Percentiles rank a stretch among this genome's conserved stretches.
phyloP scores from a whole-genome alignment of 768 basidiomycete genomes.

The Mycena capillaripes region DNA sequence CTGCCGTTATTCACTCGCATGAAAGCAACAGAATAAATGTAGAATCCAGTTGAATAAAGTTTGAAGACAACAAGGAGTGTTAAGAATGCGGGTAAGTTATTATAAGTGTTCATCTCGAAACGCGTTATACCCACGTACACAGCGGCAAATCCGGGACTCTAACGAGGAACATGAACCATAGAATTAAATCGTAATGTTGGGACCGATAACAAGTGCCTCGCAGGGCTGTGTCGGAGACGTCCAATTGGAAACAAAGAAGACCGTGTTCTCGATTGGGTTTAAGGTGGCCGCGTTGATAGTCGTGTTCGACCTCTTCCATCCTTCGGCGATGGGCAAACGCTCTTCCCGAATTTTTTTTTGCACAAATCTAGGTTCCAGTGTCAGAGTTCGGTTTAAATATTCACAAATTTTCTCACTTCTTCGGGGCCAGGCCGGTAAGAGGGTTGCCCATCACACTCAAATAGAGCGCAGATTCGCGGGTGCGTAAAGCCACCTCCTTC shows the following conservation, averaged over 20 bases:
- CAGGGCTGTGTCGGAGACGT: constrained; percentile 4
- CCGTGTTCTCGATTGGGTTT: constrained; percentile 6
- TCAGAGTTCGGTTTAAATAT: too few relatives aligned
- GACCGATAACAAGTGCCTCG: constrained; percentile 23
- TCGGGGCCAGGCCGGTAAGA: constrained; percentile 29
- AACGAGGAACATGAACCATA: background rate
- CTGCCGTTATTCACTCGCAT: too few relatives aligned
- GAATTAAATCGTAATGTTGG: constrained; percentile 9
- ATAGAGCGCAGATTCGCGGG: constrained; percentile 30
- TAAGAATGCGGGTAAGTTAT: too few relatives aligned
- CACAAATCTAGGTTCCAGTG: constrained; percentile 28
- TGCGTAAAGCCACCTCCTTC: constrained; percentile 31
- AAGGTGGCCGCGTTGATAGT: constrained; percentile 24
- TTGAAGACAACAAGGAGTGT: too few relatives aligned
- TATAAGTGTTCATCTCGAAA: too few relatives aligned
- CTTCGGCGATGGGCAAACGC: constrained; percentile 37
- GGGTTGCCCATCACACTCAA: constrained; percentile 34
- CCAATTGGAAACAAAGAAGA: constrained; percentile 28
- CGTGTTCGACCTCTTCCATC: constrained; percentile 29
- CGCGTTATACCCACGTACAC: too few relatives aligned
- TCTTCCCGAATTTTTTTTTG: constrained; percentile 38
- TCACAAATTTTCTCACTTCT: constrained; percentile 18
- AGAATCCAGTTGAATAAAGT: too few relatives aligned
- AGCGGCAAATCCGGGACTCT: too few relatives aligned
- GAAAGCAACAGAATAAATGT: too few relatives aligned